Conservation (phyloP, 169 alveolate species). For the Ichthyophthirius multifiliis region DNA sequence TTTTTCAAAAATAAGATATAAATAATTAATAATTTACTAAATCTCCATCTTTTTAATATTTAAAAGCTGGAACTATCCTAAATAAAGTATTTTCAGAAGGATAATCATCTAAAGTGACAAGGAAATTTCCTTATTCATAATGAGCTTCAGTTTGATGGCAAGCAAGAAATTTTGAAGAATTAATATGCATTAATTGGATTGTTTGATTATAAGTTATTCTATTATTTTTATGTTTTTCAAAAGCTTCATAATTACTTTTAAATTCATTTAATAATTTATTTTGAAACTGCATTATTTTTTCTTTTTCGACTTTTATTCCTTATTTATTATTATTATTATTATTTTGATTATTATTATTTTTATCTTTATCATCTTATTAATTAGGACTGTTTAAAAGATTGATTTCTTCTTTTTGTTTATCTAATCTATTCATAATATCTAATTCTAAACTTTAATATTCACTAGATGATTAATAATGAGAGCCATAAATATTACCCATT, state of each 20-base stretch:
- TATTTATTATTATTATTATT: not conserved
- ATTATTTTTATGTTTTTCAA: constrained; percentile 20
- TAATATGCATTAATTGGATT: constrained; percentile 29
- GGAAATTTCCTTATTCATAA: constrained; percentile 21
- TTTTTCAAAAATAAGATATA: not conserved
- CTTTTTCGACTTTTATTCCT: not conserved
- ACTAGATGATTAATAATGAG: too few relatives aligned
- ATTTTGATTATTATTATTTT: not conserved
- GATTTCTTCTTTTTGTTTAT: too few relatives aligned
- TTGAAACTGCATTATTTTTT: not conserved
- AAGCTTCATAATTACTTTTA: constrained; percentile 32
- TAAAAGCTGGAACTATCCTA: constrained; percentile 39
- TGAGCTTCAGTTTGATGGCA: constrained; percentile 40
- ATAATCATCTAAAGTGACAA: constrained; percentile 27
- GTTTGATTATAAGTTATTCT: constrained; percentile 22
- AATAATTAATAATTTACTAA: not conserved
- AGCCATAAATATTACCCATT: not conserved
- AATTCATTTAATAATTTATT: constrained; percentile 28
- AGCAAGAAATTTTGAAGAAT: constrained; percentile 39
- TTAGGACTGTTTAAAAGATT: too few relatives aligned
- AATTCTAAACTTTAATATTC: too few relatives aligned
- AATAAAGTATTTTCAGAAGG: constrained; percentile 37
- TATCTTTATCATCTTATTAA: not conserved
- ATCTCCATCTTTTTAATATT: constrained; percentile 45
- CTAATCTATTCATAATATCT: too few relatives aligned